Percentiles rank a stretch among this genome's conserved stretches.
phyloP scores from a whole-genome alignment of 2,329 filamentous ascomycete species.

The Karstenula rhodostoma region DNA sequence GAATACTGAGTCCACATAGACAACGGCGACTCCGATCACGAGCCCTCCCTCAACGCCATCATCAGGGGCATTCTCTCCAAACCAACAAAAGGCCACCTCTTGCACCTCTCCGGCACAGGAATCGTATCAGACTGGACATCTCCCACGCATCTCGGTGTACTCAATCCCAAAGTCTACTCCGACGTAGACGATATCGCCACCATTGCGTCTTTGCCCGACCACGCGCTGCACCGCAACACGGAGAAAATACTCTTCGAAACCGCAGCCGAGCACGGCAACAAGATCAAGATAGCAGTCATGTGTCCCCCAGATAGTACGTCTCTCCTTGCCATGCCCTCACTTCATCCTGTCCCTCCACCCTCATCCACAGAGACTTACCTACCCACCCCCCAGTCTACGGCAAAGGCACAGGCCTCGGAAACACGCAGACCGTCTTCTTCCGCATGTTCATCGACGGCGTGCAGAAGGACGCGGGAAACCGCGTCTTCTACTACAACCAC shows the following conservation, averaged over 20 bases:
- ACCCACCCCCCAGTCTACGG: conserved; percentile 58
- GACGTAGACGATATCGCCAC: conserved; percentile 64
- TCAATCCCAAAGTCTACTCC: conserved; percentile 59
- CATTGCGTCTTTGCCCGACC: conserved; percentile 62
- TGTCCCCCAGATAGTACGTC: conserved; percentile 64
- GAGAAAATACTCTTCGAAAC: conserved; percentile 70
- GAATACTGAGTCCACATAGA: conserved; percentile 24
- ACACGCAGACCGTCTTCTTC: conserved; percentile 53
- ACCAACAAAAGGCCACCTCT: conserved; percentile 54
- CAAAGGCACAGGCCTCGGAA: conserved; percentile 62
- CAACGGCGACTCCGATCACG: conserved; percentile 41
- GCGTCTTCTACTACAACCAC: conserved; percentile 57
- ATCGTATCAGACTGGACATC: conserved; percentile 58
- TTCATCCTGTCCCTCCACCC: too few relatives aligned
- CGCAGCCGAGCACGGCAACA: conserved; percentile 48
- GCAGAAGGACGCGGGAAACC: conserved; percentile 41
- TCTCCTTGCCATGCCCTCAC: too few relatives aligned
- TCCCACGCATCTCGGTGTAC: conserved; percentile 33
- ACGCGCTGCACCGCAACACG: conserved; percentile 68
- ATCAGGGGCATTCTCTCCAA: conserved; percentile 59
- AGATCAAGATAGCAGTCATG: conserved; percentile 59
- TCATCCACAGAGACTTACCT: too few relatives aligned
- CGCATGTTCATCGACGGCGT: conserved; percentile 50
- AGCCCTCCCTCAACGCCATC: conserved; percentile 54
- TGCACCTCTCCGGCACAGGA: conserved; percentile 64